Evolutionary conservation across 345 rosid species (phyloP), one percentile per base, ranked within the genome.

Genomic region (Eucalyptus marginata): DNA sequence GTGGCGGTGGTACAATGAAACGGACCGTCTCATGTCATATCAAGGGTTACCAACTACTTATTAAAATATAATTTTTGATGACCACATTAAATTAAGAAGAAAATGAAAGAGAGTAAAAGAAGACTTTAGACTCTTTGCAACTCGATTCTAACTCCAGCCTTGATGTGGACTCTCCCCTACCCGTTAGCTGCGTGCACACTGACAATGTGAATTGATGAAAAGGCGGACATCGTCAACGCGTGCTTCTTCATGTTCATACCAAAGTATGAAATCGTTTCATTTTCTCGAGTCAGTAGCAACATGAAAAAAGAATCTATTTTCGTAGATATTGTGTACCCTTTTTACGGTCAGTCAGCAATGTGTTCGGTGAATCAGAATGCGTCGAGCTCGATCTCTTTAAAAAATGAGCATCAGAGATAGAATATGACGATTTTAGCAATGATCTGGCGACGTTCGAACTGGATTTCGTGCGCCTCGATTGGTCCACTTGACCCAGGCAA

Each of bases 391-490:
- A 62, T 29, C 4, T 62, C 16, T 13, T 29, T 1, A 6, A 12
- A 62, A 62, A 1, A 62, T 29, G 4, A 13, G 33, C 4, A 27
- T 27, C 4, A 29, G 0, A 29, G 33, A 62, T 0, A 29, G 4
- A 13, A 6, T 13, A 31, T 4, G 4, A 13, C 0, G 2, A 13
- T 29, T 62, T 62, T 29, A 58, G n/a, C 14, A 0, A 3, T 13
- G 15, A 59, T 59, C 0, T 6, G 0, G 16, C 1, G 8, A 1
- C 0, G 0, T 59, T 29, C 8, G 2, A 59, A 27, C n/a, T 6
- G 2, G 16, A 59, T 27, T 59, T 27, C 33, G 1, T 13, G 8
- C 2, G 15, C 68, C 16, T 13, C 8, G 4, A 27, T 59, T 5
- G 6, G 8, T 59, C 1, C 31, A 13, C 68, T 4, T 59, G 1